Evolutionary conservation across 129 eudicot species (phyloP).

Genomic region (Deinandra increscens): DNA sequence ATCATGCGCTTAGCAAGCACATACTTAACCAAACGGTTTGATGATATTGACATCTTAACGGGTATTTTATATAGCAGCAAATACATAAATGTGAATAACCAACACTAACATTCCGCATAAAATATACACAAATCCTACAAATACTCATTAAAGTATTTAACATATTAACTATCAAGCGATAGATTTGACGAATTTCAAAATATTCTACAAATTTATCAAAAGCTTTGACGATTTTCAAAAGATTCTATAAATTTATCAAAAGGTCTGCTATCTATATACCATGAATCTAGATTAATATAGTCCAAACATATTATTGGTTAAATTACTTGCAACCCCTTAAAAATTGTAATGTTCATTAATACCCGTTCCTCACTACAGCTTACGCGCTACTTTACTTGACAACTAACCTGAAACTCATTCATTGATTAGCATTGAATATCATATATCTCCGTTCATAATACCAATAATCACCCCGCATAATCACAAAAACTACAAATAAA

Average conservation of each 20-base stretch:
- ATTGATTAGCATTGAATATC: not conserved
- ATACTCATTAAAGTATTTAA: not conserved
- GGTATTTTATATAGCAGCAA: not conserved
- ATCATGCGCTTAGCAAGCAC: not conserved
- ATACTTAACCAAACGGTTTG: not conserved
- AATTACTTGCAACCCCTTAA: not conserved
- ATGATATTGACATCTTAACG: not conserved
- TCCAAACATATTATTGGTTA: not conserved
- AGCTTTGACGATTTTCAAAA: not conserved
- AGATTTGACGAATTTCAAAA: no score
- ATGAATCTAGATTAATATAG: not conserved
- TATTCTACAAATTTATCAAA: not conserved
- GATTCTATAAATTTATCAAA: not conserved
- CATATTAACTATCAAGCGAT: not conserved
- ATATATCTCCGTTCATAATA: not conserved
- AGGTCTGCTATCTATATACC: not conserved
- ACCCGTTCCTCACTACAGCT: not conserved
- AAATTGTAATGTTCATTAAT: no score
- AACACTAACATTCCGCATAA: not conserved
- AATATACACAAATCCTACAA: not conserved
- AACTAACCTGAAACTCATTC: no score
- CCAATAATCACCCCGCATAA: not conserved
- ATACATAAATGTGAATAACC: slow-evolving; percentile 1
- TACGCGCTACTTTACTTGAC: not conserved
- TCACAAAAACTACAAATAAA: not conserved